Evolutionary conservation across 768 basidiomycete genomes (phyloP), one percentile per base, ranked within the genome.

Genomic region (Suillus spraguei): DNA sequence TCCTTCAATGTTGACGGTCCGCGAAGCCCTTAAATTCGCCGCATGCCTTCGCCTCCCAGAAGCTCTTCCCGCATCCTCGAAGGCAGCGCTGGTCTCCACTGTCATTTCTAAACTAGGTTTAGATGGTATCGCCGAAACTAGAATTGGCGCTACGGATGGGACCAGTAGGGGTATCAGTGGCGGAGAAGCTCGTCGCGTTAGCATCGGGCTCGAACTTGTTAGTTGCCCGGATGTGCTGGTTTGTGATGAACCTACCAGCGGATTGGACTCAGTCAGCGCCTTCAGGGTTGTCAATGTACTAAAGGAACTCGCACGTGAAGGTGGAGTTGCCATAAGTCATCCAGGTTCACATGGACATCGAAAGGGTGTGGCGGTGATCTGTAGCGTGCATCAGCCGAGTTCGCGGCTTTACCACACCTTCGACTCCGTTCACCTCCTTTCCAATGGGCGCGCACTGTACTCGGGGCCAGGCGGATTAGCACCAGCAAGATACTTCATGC

Each of bases 131-230:
- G 86, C 85, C 17, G 78, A 97, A 71, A 82, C 84, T 3, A 80
- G 90, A 61, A 95, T 97, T 44, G 87, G 76, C 4, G 74, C 86
- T 17, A 82, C 83, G 5, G 87, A 88, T 11, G 85, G 87, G 6
- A 88, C 90, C 66, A 81, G 85, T 22, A 81, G 94, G 54, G 95
- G 94, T 0, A 94, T 97, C 59, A 92, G 90, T 69, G 95, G 95
- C 13, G 95, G 95, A 11, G 95, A 97, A 75, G 92, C 92, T 82
- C 83, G 95, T 53, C 80, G 95, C 58, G 91, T 97, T 6, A 94
- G 90, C 63, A 96, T 97, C 64, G 95, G 94, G 6, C 77, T 95
- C 42, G 95, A 97, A 77, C 82, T 97, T 11, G 88, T 97, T 55
- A 89, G 92, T 0, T 82, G 84, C 46, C 95, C 95, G 0, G 92